phyloP scores from a whole-genome alignment of 495 filamentous ascomycete genomes.

The Xylaria telfairii region DNA sequence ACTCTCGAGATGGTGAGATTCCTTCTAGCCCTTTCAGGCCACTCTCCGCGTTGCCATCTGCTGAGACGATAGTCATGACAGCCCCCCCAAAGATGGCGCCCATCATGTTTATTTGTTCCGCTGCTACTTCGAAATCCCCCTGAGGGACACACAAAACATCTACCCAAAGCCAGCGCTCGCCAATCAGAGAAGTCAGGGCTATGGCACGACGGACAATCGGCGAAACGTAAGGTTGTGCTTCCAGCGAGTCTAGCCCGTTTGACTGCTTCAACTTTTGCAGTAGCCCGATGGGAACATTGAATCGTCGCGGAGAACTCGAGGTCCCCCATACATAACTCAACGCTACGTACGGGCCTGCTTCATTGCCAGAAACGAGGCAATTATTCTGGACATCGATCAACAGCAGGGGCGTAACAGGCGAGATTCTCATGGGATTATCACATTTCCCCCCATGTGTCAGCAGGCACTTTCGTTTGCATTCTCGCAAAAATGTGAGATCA shows the following conservation, averaged over 20 bases:
- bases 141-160: background rate
- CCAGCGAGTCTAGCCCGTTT: background rate
- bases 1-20: background rate
- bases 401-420: background rate
- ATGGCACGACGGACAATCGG: background rate
- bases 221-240: background rate
- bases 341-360: background rate
- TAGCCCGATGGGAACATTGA: background rate
- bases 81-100: background rate
- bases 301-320: background rate
- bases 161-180: background rate
- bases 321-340: background rate
- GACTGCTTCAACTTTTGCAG: background rate
- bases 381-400: background rate
- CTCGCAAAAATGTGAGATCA: background rate
- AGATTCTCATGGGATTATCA: background rate
- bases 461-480: background rate
- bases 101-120: background rate
- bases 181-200: background rate
- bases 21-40: background rate
- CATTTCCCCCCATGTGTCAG: background rate
- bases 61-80: background rate
- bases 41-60: background rate
- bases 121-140: background rate
- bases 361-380: background rate